Conservation (phyloP, 129 eudicot genomes). For the Chrysanthemum seticuspe region DNA sequence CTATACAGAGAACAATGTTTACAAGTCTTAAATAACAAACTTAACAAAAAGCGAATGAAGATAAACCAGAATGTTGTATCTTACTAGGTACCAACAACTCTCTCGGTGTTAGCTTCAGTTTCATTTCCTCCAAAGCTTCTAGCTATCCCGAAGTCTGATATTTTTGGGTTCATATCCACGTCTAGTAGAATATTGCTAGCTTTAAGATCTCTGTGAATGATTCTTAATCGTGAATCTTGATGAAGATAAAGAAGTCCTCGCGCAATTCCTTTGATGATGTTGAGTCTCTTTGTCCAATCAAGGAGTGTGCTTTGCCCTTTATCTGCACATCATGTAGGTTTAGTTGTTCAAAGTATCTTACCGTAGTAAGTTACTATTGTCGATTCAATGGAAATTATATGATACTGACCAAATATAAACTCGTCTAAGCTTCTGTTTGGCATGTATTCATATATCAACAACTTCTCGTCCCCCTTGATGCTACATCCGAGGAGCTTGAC, state of each 20-base stretch:
- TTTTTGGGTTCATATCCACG: slow-evolving; percentile 36
- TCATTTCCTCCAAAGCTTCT: slow-evolving; percentile 35
- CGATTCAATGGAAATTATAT: too few relatives aligned
- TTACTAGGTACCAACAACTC: slow-evolving; percentile 36
- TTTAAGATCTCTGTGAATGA: slow-evolving; percentile 42
- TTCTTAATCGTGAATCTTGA: slow-evolving; percentile 34
- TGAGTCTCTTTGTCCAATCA: slow-evolving; percentile 33
- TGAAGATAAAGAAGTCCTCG: slow-evolving; percentile 41
- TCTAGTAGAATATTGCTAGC: slow-evolving; percentile 43
- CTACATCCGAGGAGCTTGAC: too few relatives aligned
- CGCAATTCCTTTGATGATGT: slow-evolving; percentile 38
- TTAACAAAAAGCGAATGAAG: too few relatives aligned
- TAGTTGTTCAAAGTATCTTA: too few relatives aligned
- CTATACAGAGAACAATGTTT: too few relatives aligned
- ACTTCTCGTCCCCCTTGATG: too few relatives aligned
- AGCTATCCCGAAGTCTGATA: slow-evolving; percentile 42
- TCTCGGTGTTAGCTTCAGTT: slow-evolving; percentile 27
- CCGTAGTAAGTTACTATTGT: too few relatives aligned
- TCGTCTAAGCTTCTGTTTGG: too few relatives aligned
- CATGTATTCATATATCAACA: too few relatives aligned
- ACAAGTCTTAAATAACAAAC: too few relatives aligned
- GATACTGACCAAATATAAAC: too few relatives aligned
- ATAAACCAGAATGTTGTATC: neutral
- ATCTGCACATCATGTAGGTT: too few relatives aligned
- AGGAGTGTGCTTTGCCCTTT: neutral